A percentile compares a stretch with the other conserved stretches of the same genome.
Conservation (phyloP, 352 stramenopile species). For the Paralagenidium karlingii region DNA sequence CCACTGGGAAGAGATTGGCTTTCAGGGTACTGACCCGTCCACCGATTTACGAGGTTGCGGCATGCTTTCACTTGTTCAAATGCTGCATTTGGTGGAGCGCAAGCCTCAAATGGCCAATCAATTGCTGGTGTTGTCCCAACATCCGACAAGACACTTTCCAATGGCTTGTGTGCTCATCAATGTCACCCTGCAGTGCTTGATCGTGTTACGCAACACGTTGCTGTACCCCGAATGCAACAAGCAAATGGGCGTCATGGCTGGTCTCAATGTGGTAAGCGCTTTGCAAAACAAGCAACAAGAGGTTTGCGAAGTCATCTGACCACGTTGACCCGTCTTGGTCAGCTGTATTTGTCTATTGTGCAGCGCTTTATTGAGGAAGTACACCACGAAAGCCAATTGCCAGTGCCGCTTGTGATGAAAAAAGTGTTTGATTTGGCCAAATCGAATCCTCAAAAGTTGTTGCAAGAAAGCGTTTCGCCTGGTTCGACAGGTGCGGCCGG, state of each 20-base stretch:
- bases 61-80: slow-evolving; percentile 76
- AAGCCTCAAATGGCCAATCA: slow-evolving; percentile 33
- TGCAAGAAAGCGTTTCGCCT: no score
- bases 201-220: slow-evolving; percentile 44
- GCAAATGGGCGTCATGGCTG: slow-evolving; percentile 10
- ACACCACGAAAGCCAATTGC: no score
- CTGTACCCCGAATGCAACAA: slow-evolving; percentile 50
- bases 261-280: slow-evolving; percentile 15
- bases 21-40: slow-evolving; percentile 78
- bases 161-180: slow-evolving; percentile 69
- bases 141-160: slow-evolving; percentile 53
- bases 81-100: slow-evolving; percentile 63
- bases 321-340: no score
- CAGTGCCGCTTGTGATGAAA: no score
- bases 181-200: slow-evolving; percentile 48
- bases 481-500: no score
- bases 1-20: slow-evolving; percentile 84
- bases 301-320: no score
- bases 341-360: no score
- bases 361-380: no score
- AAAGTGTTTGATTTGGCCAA: no score
- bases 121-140: slow-evolving; percentile 32
- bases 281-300: no score
- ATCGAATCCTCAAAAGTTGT: no score
- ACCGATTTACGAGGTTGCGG: slow-evolving; percentile 81